A percentile compares a stretch with the other conserved stretches of the same genome.
Evolutionary conservation across 2,329 filamentous ascomycete species (phyloP).

Genomic region (Fusarium cicatricum): DNA sequence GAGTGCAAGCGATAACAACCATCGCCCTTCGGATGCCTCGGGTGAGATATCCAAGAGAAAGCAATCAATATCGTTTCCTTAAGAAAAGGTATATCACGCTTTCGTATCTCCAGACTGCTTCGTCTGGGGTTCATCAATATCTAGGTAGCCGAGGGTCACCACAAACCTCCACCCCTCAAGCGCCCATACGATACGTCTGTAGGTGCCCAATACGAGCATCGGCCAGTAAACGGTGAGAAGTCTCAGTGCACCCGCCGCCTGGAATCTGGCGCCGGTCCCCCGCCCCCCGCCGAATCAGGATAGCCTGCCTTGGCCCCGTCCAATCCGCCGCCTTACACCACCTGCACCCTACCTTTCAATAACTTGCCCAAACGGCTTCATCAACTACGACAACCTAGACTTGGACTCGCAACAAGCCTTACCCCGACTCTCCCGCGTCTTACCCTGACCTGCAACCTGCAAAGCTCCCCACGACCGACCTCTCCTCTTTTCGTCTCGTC

Average conservation of each 20-base stretch:
- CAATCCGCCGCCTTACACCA: conserved; percentile 13
- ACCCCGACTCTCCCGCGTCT: conserved; percentile 10
- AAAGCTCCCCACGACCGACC: background rate
- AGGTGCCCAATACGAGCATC: conserved; percentile 21
- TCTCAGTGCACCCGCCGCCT: conserved; percentile 9
- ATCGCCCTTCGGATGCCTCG: conserved; percentile 22
- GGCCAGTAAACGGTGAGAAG: background rate
- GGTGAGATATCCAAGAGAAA: background rate
- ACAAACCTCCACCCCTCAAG: background rate
- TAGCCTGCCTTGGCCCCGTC: background rate
- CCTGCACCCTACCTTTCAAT: conserved; percentile 5
- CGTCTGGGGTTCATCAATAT: conserved; percentile 3
- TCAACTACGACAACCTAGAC: conserved; percentile 30
- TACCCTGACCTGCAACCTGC: background rate
- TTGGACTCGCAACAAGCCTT: conserved; percentile 13
- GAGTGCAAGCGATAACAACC: conserved; percentile 1
- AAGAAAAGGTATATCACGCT: conserved; percentile 1
- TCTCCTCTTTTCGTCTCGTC: background rate
- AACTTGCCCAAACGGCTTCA: conserved; percentile 26
- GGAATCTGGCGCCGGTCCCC: conserved; percentile 27
- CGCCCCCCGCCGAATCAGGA: conserved; percentile 25
- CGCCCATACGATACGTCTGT: conserved; percentile 21
- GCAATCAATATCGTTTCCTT: background rate
- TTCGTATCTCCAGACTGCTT: conserved; percentile 1
- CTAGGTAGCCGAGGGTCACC: background rate